Percentiles rank a stretch among this genome's conserved stretches.
phyloP scores from a whole-genome alignment of 2,329 filamentous ascomycete species.

The Fusarium bulbicola region DNA sequence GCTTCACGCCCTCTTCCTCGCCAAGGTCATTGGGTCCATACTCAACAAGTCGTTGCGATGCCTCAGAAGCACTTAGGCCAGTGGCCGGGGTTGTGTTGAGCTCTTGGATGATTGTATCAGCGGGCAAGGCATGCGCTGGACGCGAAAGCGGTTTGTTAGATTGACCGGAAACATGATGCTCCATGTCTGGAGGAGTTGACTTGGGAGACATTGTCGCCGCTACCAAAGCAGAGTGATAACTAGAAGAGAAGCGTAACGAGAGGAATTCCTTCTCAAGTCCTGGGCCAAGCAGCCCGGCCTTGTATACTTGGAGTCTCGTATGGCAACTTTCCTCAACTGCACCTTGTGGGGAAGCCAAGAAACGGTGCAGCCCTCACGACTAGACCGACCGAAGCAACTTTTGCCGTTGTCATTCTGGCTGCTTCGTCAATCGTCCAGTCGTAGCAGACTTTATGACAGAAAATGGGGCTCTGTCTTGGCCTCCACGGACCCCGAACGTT shows the following conservation, averaged over 20 bases:
- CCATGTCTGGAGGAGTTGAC: background rate
- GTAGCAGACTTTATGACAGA: background rate
- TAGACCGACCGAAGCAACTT: slow-evolving; percentile 15
- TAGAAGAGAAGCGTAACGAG: background rate
- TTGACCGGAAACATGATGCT: slow-evolving; percentile 50
- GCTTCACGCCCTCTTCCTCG: slow-evolving; percentile 66
- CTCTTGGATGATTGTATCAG: slow-evolving; percentile 61
- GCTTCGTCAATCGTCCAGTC: background rate
- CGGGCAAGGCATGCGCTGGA: slow-evolving; percentile 70
- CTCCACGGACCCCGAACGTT: background rate
- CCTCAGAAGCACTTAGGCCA: slow-evolving; percentile 66
- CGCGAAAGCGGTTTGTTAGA: slow-evolving; percentile 62
- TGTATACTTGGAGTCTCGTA: background rate
- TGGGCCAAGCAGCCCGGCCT: background rate
- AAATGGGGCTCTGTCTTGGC: background rate
- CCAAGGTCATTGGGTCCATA: slow-evolving; percentile 72
- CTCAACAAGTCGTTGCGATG: slow-evolving; percentile 60
- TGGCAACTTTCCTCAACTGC: background rate
- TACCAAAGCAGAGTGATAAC: background rate
- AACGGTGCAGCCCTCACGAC: background rate
- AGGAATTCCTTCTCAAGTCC: background rate
- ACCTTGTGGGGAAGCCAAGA: slow-evolving; percentile 12
- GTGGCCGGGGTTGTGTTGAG: slow-evolving; percentile 64
- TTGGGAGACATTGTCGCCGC: slow-evolving; percentile 1
- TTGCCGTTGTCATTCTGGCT: background rate